Evolutionary conservation across 805 yeast species (phyloP).

Genomic region (Wickerhamiella lipophila): DNA sequence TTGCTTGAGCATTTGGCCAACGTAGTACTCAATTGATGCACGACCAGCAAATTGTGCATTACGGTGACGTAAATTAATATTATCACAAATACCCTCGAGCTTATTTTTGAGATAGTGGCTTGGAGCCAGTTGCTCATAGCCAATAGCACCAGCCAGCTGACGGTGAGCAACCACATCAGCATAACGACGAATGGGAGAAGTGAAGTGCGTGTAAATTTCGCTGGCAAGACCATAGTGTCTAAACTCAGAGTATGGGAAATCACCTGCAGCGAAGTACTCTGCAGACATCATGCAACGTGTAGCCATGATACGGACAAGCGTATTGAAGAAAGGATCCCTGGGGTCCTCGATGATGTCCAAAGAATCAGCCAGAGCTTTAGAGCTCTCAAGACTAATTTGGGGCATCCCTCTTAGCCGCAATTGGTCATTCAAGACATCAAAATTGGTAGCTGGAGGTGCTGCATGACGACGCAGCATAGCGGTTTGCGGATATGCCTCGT

Average conservation of each 20-base stretch:
- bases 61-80: conserved; percentile 87
- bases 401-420: conserved; percentile 65
- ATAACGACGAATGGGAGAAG: conserved; percentile 94
- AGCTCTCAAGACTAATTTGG: conserved; percentile 66
- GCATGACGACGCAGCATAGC: conserved; percentile 98
- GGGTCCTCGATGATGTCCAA: conserved; percentile 77
- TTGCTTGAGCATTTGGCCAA: conserved; percentile 91
- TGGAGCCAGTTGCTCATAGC: conserved; percentile 71
- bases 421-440: conserved; percentile 82
- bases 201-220: conserved; percentile 94
- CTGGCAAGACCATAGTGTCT: conserved; percentile 95
- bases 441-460: conserved; percentile 90
- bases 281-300: conserved; percentile 99
- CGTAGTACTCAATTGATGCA: conserved; percentile 93
- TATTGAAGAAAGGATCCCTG: conserved; percentile 80
- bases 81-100: conserved; percentile 78
- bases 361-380: conserved; percentile 86
- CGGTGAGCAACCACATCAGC: conserved; percentile 97
- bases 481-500: conserved; percentile 89
- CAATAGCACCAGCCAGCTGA: conserved; percentile 96
- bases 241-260: conserved; percentile 79
- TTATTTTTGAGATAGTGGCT: conserved; percentile 77
- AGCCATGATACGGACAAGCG: conserved; percentile 87
- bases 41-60: conserved; percentile 99
- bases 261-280: conserved; percentile 88